Evolutionary conservation across 2,329 filamentous ascomycete genomes (phyloP).

Genomic region (Akanthomyces dipterigenus): DNA sequence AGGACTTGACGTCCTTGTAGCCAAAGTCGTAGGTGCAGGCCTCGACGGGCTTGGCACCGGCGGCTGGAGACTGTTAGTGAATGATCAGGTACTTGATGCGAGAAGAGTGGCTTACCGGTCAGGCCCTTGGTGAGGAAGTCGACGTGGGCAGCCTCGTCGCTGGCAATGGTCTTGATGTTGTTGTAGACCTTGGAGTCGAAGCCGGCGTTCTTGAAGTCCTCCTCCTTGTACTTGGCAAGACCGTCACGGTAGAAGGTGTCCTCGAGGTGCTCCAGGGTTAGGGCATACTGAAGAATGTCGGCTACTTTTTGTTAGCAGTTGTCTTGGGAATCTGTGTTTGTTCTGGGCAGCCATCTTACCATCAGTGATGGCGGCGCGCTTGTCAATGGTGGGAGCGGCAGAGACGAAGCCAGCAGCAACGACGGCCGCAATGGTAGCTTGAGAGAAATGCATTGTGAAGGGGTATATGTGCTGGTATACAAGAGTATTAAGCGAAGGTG

Average conservation of each 20-base stretch:
- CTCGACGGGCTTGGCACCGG: constrained; percentile 58
- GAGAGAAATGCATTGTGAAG: constrained; percentile 15
- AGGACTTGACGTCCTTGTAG: constrained; percentile 57
- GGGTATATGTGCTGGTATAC: not conserved
- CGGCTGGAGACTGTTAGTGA: constrained; percentile 49
- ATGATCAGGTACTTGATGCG: not conserved
- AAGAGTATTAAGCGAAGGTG: not conserved
- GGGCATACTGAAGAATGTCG: constrained; percentile 33
- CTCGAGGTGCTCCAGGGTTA: constrained; percentile 71
- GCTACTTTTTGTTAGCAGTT: constrained; percentile 13
- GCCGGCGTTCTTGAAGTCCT: constrained; percentile 59
- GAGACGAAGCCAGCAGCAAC: constrained; percentile 13
- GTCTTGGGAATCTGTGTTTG: too few relatives aligned
- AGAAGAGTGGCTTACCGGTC: constrained; percentile 26
- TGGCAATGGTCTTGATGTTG: constrained; percentile 55
- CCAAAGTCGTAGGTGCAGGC: constrained; percentile 68
- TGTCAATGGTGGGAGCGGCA: constrained; percentile 14
- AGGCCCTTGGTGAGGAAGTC: constrained; percentile 22
- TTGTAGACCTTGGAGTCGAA: constrained; percentile 47
- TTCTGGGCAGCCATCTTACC: not conserved
- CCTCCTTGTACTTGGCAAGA: constrained; percentile 57
- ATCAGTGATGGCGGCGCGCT: constrained; percentile 16
- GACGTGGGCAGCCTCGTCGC: constrained; percentile 49
- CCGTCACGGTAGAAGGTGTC: constrained; percentile 65
- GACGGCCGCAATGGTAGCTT: constrained; percentile 12